Evolutionary conservation across 2,329 filamentous ascomycete species (phyloP).

Genomic region (Monilinia laxa): DNA sequence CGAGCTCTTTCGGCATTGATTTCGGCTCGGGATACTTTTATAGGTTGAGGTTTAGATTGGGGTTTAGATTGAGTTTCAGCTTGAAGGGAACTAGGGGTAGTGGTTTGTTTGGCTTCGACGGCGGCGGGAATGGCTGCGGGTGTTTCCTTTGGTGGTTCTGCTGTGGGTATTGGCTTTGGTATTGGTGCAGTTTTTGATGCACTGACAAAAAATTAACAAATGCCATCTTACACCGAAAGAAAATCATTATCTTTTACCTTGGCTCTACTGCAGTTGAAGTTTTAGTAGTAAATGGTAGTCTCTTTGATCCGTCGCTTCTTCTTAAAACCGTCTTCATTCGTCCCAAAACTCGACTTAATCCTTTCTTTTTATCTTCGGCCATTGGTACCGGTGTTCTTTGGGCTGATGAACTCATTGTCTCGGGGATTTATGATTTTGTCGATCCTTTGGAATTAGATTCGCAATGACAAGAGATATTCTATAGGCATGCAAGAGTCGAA

Average conservation of each 20-base stretch:
- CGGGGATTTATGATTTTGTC: constrained; percentile 13
- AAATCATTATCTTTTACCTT: constrained; percentile 28
- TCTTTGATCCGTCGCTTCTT: constrained; percentile 34
- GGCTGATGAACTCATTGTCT: constrained; percentile 34
- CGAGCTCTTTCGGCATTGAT: constrained; percentile 40
- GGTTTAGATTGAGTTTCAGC: too few relatives aligned
- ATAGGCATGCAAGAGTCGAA: background rate
- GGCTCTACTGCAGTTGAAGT: constrained; percentile 25
- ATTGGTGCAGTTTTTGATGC: background rate
- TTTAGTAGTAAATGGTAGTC: constrained; percentile 31
- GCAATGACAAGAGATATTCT: background rate
- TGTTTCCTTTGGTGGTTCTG: constrained; percentile 19
- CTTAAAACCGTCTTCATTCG: constrained; percentile 39
- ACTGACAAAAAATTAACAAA: constrained; percentile 6
- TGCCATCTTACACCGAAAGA: background rate
- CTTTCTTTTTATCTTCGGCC: constrained; percentile 33
- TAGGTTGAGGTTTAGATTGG: constrained; percentile 23
- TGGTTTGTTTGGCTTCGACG: constrained; percentile 2
- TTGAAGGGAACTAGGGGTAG: constrained; percentile 14
- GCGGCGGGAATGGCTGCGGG: constrained; percentile 4
- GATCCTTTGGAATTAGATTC: background rate
- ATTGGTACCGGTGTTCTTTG: constrained; percentile 28
- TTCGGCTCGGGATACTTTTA: constrained; percentile 34
- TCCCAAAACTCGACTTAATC: constrained; percentile 33
- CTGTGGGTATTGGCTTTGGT: background rate